phyloP scores from a whole-genome alignment of 805 yeast genomes.

The Saccharomyces kudriavzevii region DNA sequence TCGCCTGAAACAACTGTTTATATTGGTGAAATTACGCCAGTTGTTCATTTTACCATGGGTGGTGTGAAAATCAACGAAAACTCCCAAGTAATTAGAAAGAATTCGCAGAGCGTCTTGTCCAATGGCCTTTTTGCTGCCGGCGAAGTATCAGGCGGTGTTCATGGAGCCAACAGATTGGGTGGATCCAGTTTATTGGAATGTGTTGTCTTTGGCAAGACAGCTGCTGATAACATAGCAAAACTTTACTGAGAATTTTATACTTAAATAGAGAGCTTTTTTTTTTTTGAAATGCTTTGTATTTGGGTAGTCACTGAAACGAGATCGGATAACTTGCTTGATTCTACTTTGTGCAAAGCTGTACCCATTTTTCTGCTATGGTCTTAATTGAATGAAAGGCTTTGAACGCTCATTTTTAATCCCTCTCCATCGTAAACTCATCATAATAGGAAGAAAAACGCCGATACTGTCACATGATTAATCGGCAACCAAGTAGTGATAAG shows the following conservation, averaged over 20 bases:
- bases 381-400: not conserved
- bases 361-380: not conserved
- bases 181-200: constrained; percentile 53
- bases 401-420: too few relatives aligned
- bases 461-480: too few relatives aligned
- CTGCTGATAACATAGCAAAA: constrained; percentile 33
- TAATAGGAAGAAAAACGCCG: too few relatives aligned
- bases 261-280: not conserved
- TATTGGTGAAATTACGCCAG: constrained; percentile 51
- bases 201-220: constrained; percentile 52
- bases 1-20: constrained; percentile 28
- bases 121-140: constrained; percentile 54
- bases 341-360: not conserved
- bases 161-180: constrained; percentile 54
- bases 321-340: not conserved
- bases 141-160: constrained; percentile 62
- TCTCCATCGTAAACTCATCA: too few relatives aligned
- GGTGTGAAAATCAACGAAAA: constrained; percentile 50
- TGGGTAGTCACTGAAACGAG: not conserved
- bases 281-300: not conserved
- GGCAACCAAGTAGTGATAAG: too few relatives aligned
- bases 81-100: constrained; percentile 34
- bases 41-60: constrained; percentile 61
- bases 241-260: not conserved
- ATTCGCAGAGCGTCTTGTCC: constrained; percentile 26